Conservation (phyloP, 495 filamentous ascomycete genomes). For the Neurospora sp. region DNA sequence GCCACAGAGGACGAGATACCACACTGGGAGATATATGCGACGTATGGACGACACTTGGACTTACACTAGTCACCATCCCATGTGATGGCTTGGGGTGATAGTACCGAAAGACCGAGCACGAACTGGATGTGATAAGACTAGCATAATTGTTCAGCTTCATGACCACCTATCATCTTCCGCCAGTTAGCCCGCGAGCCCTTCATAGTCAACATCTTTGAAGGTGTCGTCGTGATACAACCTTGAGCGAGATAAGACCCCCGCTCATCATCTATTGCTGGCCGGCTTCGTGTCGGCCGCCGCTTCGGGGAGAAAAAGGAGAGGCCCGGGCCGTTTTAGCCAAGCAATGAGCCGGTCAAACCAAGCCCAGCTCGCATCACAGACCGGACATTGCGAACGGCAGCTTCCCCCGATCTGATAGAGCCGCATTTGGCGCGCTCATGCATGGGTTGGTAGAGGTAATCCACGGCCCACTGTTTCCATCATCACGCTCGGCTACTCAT, state of each 20-base stretch:
- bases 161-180: neutral
- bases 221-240: neutral
- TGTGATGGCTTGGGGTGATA: neutral
- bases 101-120: neutral
- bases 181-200: neutral
- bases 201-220: neutral
- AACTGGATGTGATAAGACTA: neutral
- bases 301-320: neutral
- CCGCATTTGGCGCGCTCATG: neutral
- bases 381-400: neutral
- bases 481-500: neutral
- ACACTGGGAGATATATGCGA: neutral
- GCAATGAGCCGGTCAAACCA: neutral
- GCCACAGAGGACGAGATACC: neutral
- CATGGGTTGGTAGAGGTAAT: neutral
- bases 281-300: neutral
- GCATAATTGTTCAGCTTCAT: neutral
- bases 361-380: neutral
- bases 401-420: neutral
- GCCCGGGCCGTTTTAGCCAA: neutral
- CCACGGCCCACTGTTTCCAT: neutral
- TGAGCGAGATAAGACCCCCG: neutral
- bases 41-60: neutral
- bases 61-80: neutral
- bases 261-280: neutral